Base-by-base conservation (phyloP, 1,284 basidiomycete species). In the Sporisorium exsertum region DNA sequence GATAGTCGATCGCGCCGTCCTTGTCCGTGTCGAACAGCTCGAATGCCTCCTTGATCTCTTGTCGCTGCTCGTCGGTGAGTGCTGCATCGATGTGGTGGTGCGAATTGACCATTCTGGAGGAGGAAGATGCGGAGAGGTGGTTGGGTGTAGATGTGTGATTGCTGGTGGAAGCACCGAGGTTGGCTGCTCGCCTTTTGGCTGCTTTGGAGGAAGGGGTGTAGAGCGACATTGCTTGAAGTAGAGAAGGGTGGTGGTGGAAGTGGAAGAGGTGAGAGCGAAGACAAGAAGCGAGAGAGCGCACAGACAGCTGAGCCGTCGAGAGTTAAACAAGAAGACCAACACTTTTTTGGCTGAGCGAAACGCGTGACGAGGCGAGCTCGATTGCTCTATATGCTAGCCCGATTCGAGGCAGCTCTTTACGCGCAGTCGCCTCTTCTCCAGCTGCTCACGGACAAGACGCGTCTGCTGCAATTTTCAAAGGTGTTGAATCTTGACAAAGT, bases 21-120 rank as follows among this genome's bases (percentile, higher is more conserved):
- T 97, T 97, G 89, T 99, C 96, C 35, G 94, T 94, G 87, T 99
- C 97, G 85, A 99, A 99, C 63, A 99, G 91, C 86, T 98, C 95
- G 84, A 99, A 99, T 0, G 97, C 97, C 85, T 99, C 97, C 85
- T 95, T 95, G 80, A 99, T 97, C 87, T 99, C 96, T 83, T 94
- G 92, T 81, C 94, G 93, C 86, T 98, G 95, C 85, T 98, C 95
- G 64, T 97, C 95, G 3, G 92, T 91, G 46, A 98, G 90, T 3
- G 62, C 66, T 22, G 61, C 55, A 32, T 68, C 65, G 55, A 64
- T 65, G 57, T 63, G 63, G 51, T 75, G 67, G 49, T 75, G 63
- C 32, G 65, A 46, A 10, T 64, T 64, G 51, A 42, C 26, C 58
- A 60, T 68, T 40, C 71, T 62, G 18, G 56, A 59, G 18, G 65